Conservation (phyloP, 75 land plant genomes). For the Pinus taeda region DNA sequence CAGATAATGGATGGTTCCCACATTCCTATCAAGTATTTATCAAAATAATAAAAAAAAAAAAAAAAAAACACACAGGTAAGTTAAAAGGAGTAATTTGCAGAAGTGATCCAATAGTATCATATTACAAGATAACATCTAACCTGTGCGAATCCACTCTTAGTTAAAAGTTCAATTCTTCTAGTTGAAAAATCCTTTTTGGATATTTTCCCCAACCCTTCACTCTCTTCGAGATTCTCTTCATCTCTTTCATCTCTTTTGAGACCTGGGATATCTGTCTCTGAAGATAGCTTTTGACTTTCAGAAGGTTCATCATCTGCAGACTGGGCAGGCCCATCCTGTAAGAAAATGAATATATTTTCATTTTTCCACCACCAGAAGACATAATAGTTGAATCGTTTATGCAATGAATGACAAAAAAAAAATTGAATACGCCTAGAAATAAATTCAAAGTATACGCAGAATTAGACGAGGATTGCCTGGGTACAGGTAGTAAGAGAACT, state of each 20-base stretch:
- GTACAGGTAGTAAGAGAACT: slow-evolving; percentile 30
- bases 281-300: background rate
- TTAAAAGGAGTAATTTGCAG: background rate
- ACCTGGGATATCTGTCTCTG: slow-evolving; percentile 8
- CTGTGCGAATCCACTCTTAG: slow-evolving; percentile 86
- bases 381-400: background rate
- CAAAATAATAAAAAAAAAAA: background rate
- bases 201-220: slow-evolving; percentile 23
- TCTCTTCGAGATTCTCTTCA: slow-evolving; percentile 22
- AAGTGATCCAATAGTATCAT: background rate
- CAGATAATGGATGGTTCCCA: background rate
- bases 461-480: slow-evolving; percentile 26
- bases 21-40: background rate
- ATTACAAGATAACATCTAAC: slow-evolving; percentile 30
- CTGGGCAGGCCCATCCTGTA: background rate
- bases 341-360: background rate
- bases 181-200: slow-evolving; percentile 82
- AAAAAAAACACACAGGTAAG: background rate
- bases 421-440: background rate
- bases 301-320: background rate
- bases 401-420: background rate
- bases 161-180: slow-evolving; percentile 73
- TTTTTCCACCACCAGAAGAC: background rate
- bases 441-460: slow-evolving; percentile 4
- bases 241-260: slow-evolving; percentile 11